Evolutionary conservation across 371 early-diverging fungal genomes (phyloP), one percentile per base, ranked within the genome.

Genomic region (Mucor plumbeus): DNA sequence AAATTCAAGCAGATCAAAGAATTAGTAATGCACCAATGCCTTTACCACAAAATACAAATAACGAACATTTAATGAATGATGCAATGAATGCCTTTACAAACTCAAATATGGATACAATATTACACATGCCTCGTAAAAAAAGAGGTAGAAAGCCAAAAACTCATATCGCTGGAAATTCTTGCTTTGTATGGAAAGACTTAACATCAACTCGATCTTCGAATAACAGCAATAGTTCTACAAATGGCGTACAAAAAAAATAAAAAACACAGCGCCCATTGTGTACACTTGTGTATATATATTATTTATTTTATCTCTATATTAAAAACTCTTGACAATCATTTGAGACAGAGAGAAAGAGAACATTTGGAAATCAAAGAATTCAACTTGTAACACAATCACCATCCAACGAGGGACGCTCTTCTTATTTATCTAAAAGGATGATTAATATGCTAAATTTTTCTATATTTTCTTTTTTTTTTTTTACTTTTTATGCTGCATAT

Each of bases 111-210:
- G 80, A 83, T 17, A 77, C 74, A 35, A 75, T 80, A 1, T 41
- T 80, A 17, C 74, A 73, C 34, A 75, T 79, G 74, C 83, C 83
- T 35, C 75, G 70, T 9, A 81, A 81, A 43, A 83, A 83, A 48
- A 69, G 84, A 58, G 84, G 84, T 2, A 61, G 84, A 17, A 83
- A 83, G 62, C 81, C 84, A 14, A 83, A 83, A 44, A 77, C 74
- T 5, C 84, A 80, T 40, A 75, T 83, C 47, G 77, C 62, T 34
- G 84, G 84, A 17, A 81, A 83, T 61, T 80, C 84, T 31, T 83
- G 84, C 54, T 83, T 83, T 76, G 81, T 81, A 14, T 81, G 81
- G 80, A 77, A 75, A 62, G 72, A 72, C 61, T 56, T 72, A 7
- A 61, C 60, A 59, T 38, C 67, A 7, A 26, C 67, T 17, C 50